A percentile compares a stretch with the other conserved stretches of the same genome.
Conservation (phyloP, 768 basidiomycete genomes). For the Lactarius evosmus region DNA sequence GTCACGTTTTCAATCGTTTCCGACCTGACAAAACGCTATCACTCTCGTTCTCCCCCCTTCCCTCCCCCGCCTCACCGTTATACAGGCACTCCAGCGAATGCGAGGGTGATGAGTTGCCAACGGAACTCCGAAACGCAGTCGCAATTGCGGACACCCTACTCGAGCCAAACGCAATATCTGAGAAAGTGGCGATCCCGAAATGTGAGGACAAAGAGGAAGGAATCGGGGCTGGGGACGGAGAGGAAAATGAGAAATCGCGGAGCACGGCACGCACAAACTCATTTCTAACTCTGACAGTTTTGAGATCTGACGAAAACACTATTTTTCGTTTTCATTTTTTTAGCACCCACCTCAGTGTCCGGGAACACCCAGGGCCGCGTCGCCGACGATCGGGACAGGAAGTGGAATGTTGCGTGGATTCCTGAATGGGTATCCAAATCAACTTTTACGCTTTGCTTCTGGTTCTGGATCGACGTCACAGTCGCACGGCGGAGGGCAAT, state of each 20-base stretch:
- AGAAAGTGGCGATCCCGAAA: conserved; percentile 22
- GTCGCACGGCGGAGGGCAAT: conserved; percentile 10
- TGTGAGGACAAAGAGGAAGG: conserved; percentile 27
- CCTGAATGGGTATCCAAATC: conserved; percentile 57
- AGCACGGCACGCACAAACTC: conserved; percentile 14
- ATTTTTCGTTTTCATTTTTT: background rate
- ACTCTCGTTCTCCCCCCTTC: conserved; percentile 22
- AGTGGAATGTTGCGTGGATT: conserved; percentile 52
- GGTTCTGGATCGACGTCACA: conserved; percentile 25
- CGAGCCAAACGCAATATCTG: conserved; percentile 37
- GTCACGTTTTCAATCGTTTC: conserved; percentile 19
- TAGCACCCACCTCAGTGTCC: conserved; percentile 29
- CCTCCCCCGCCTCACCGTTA: conserved; percentile 5
- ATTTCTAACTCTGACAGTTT: background rate
- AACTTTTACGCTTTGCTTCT: conserved; percentile 50
- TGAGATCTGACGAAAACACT: conserved; percentile 6
- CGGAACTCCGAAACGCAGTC: conserved; percentile 56
- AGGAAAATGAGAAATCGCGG: conserved; percentile 23
- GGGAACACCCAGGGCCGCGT: conserved; percentile 26
- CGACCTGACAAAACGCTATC: conserved; percentile 7
- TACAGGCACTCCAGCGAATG: conserved; percentile 45
- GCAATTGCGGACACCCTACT: conserved; percentile 60
- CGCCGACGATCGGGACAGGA: conserved; percentile 32
- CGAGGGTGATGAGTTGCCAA: conserved; percentile 56
- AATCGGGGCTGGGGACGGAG: conserved; percentile 1